Conservation (phyloP, 768 basidiomycete species). For the Mycena capillaripes region DNA sequence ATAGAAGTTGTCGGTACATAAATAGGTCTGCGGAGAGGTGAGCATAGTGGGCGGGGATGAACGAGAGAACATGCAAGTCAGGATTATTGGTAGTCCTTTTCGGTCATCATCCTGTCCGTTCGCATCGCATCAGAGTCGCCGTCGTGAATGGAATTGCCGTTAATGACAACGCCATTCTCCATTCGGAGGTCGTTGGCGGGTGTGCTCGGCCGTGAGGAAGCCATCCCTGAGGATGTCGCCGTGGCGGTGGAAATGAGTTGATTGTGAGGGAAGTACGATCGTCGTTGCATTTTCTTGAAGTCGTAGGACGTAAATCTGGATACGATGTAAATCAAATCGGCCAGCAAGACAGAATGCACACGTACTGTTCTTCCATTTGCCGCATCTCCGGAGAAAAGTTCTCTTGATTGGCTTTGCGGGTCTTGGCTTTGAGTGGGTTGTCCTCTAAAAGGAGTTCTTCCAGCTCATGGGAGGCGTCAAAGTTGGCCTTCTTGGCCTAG, state of each 20-base stretch:
- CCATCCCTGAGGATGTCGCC: conserved; percentile 78
- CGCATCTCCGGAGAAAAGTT: conserved; percentile 92
- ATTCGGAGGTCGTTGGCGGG: conserved; percentile 68
- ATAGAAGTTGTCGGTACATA: conserved; percentile 19
- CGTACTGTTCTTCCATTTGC: conserved; percentile 98
- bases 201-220: conserved; percentile 81
- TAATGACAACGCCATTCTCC: conserved; percentile 58
- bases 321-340: conserved; percentile 8
- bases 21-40: conserved; percentile 22
- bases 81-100: conserved; percentile 65
- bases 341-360: conserved; percentile 30
- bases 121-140: conserved; percentile 54
- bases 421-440: conserved; percentile 95
- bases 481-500: conserved; percentile 98
- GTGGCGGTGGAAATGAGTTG: conserved; percentile 81
- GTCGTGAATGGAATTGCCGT: conserved; percentile 55
- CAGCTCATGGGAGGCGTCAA: conserved; percentile 97
- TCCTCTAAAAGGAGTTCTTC: conserved; percentile 97
- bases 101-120: conserved; percentile 56
- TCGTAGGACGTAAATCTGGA: conserved; percentile 91
- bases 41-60: conserved; percentile 1
- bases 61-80: conserved; percentile 15
- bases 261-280: conserved; percentile 92
- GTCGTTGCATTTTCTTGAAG: conserved; percentile 91
- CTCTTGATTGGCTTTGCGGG: conserved; percentile 92